Base-by-base conservation (phyloP, 129 eudicot genomes). In the Centella asiatica region DNA sequence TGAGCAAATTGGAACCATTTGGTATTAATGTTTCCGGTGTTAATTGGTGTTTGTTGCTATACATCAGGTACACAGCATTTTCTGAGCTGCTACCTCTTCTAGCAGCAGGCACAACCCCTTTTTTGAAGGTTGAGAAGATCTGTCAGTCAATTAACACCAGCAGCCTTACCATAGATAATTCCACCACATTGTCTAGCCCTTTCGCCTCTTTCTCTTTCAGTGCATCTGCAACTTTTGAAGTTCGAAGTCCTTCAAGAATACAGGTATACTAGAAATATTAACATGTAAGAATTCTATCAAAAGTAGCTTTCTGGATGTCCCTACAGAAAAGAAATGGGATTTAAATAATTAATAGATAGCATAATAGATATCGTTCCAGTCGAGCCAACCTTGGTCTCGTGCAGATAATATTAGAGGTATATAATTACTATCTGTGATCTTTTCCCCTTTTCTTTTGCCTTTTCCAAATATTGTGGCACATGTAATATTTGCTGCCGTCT, bases 21-120 rank as follows among this genome's bases (percentile, higher is more conserved):
- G 23, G 22, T 39, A 39, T 44, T 27, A 5, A 26, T 25, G 48
- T 27, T 37, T 44, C 9, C 1, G 2, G 1, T 18, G 18, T 42
- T 26, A 11, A 24, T 18, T 20, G 67, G 50, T 47, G 53, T 1
- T 57, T 33, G 10, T 57, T 50, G 37, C 15, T 64, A 33, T 59
- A n/a, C 36, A 47, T 68, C 92, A 93, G 99, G 95, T 93, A 87
- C 79, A 93, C 99, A 47, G 95, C 99, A 71, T 87, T 80, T 81
- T 93, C 96, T 34, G 99, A 93, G 81, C 69, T 93, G 72, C 48
- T 93, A 76, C 99, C 99, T 46, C 96, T 93, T 69, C 81, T 93
- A 33, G 99, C 96, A 48, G 85, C 76, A 24, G 92, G 96, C 77
- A 74, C 78, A 62, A 80, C 84, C 27, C 99, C 99, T 29, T 61